These are phyloP conservation scores for Porphyrellus cyaneotinctus DNA, from an alignment of 768 basidiomycete genomes.

Conservation along the genomic window DNA sequence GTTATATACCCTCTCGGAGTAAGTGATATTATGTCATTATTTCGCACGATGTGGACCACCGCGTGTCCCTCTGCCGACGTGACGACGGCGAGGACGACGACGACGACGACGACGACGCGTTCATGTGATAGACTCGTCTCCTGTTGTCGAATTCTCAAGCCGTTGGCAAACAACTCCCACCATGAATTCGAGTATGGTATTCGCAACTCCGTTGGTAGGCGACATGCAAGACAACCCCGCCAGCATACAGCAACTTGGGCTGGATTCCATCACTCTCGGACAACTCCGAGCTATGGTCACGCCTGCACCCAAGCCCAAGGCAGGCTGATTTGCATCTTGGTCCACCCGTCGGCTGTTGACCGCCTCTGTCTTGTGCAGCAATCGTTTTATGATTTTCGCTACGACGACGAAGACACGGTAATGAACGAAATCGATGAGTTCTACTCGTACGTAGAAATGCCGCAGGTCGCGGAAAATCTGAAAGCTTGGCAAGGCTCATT, in stretches of 20 bases:
- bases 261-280: slow-evolving; percentile 76
- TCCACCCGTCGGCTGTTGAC: slow-evolving; percentile 17
- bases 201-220: slow-evolving; percentile 25
- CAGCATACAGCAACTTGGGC: slow-evolving; percentile 38
- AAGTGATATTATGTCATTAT: slow-evolving; percentile 21
- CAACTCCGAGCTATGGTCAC: slow-evolving; percentile 73
- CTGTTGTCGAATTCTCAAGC: slow-evolving; percentile 25
- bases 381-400: slow-evolving; percentile 86
- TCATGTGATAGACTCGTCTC: slow-evolving; percentile 18
- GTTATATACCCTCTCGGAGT: slow-evolving; percentile 20
- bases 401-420: slow-evolving; percentile 94
- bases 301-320: slow-evolving; percentile 73
- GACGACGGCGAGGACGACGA: background rate
- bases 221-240: slow-evolving; percentile 31
- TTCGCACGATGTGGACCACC: slow-evolving; percentile 24
- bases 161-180: slow-evolving; percentile 22
- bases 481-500: slow-evolving; percentile 87
- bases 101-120: background rate
- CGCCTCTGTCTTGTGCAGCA: slow-evolving; percentile 46
- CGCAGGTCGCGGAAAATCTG: slow-evolving; percentile 82
- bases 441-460: slow-evolving; percentile 95
- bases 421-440: slow-evolving; percentile 98
- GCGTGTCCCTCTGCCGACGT: slow-evolving; percentile 18
- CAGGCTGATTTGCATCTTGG: slow-evolving; percentile 28
- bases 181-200: slow-evolving; percentile 30